Evolutionary conservation across 768 basidiomycete genomes (phyloP), one percentile per base, ranked within the genome.

Genomic region (Podaxis sp.): DNA sequence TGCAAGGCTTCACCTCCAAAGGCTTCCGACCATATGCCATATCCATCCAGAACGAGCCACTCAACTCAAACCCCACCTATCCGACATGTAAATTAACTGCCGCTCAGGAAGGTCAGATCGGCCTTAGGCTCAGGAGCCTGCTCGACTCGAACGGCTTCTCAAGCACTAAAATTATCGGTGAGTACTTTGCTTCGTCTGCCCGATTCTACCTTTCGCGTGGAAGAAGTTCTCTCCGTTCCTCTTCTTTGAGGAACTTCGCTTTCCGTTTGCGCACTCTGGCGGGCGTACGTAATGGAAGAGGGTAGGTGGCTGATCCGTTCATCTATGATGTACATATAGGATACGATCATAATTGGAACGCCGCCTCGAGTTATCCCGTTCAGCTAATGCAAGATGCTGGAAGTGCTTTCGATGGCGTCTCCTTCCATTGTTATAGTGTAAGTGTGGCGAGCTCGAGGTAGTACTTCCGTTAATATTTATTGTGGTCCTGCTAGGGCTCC

Each of bases 291-390:
- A 55, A 61, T 9, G 29, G 53, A 55, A 61, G 59, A 17, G 17
- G 25, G 24, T 61, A 24, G 15, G 54, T 55, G 19, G 29, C 33
- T 59, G 53, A 43, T 57, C 37, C 36, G 27, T 41, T 41, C 49
- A n/a, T 58, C 43, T 50, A 40, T 6, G 60, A 43, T 60, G 29
- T 50, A 12, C 22, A 55, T 61, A 46, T 47, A 73, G 68, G 76
- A 27, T 77, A 66, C 57, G 84, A 89, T 53, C 88, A 90, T 68
- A 90, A 91, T 69, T 91, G 90, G 90, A 74, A 76, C 55, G 79
- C 82, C 65, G 85, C 85, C 13, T 81, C 75, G 4, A 72, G 74
- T 8, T 89, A 91, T 65, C 85, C 89, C 1, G 77, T 86, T 4
- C 82, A 73, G 68, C 80, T 75, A 77, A 86, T 89, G 83, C 77